These are phyloP conservation scores for Keithomyces neogunnii DNA, from an alignment of 2,329 filamentous ascomycete species.

Conservation along the genomic window DNA sequence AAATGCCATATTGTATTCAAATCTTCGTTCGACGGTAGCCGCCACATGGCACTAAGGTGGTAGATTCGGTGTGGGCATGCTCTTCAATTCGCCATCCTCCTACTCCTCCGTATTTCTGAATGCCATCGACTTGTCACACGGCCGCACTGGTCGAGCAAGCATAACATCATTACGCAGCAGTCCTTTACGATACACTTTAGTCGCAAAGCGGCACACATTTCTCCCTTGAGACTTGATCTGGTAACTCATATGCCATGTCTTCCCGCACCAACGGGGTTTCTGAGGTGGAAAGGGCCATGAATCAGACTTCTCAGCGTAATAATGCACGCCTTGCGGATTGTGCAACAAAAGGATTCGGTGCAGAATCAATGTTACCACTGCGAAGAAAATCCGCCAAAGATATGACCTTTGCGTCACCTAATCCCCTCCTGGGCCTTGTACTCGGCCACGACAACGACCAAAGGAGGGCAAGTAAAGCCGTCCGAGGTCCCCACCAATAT, in stretches of 20 bases:
- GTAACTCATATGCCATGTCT: not conserved
- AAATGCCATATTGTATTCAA: not conserved
- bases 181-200: not conserved
- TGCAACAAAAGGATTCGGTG: too few relatives aligned
- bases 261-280: not conserved
- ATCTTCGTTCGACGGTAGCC: not conserved
- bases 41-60: not conserved
- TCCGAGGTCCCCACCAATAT: not conserved
- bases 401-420: not conserved
- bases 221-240: not conserved
- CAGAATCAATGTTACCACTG: too few relatives aligned
- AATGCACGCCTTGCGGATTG: too few relatives aligned
- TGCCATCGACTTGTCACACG: not conserved
- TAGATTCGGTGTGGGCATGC: not conserved
- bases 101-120: not conserved
- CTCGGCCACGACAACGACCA: not conserved
- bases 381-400: not conserved
- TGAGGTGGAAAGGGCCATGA: too few relatives aligned
- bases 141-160: not conserved
- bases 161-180: not conserved
- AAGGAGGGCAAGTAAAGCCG: not conserved
- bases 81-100: not conserved
- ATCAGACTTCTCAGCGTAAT: too few relatives aligned
- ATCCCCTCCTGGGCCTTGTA: not conserved
- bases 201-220: not conserved